These are phyloP conservation scores for Melampsora americana DNA, from an alignment of 1,284 basidiomycete genomes.

Conservation along the genomic window DNA sequence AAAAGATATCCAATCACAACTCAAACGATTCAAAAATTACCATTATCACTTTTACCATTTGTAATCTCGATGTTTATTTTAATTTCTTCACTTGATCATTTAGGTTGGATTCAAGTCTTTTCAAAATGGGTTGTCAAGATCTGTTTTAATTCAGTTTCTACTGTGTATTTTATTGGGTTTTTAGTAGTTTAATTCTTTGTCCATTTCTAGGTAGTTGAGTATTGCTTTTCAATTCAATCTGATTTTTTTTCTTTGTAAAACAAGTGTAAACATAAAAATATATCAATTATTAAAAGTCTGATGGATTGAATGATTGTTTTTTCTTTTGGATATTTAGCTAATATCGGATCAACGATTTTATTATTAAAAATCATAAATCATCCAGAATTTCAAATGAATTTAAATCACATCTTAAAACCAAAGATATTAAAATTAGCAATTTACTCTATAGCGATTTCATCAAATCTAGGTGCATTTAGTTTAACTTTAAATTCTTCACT, in stretches of 20 bases:
- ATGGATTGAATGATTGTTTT: too few relatives aligned
- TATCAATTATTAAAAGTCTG: too few relatives aligned
- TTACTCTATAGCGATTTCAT: constrained; percentile 24
- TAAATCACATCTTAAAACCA: background rate
- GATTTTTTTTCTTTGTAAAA: constrained; percentile 32
- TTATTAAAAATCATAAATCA: constrained; percentile 63
- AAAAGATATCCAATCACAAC: constrained; percentile 70
- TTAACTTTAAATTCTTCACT: constrained; percentile 36
- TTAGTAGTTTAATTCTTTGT: constrained; percentile 53
- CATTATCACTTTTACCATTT: constrained; percentile 80
- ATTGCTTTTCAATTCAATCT: constrained; percentile 19
- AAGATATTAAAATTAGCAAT: constrained; percentile 23
- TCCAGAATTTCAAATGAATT: background rate
- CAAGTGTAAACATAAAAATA: too few relatives aligned
- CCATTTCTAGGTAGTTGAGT: constrained; percentile 59
- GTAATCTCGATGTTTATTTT: constrained; percentile 94
- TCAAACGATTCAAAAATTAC: constrained; percentile 68
- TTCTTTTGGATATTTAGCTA: background rate
- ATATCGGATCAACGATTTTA: constrained; percentile 92
- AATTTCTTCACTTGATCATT: constrained; percentile 74
- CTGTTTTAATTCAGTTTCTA: constrained; percentile 51
- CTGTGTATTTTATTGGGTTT: constrained; percentile 29
- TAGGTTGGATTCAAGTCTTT: constrained; percentile 90
- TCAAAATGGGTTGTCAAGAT: constrained; percentile 64
- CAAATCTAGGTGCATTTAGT: constrained; percentile 40